Evolutionary conservation across 2,329 filamentous ascomycete genomes (phyloP).

Genomic region (Exutisphaerella laricina): DNA sequence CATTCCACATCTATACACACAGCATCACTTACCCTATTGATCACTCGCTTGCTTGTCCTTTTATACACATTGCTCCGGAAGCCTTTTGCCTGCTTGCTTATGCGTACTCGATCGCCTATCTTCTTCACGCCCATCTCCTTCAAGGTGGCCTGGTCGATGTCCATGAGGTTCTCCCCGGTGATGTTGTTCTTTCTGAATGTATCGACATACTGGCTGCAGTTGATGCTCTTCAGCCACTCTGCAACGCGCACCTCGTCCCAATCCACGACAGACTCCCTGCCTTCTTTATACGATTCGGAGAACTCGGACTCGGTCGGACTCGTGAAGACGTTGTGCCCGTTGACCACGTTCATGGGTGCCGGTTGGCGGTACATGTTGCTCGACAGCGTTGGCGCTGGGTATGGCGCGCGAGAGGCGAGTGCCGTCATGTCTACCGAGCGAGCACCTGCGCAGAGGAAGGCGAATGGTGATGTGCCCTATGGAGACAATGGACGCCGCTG

Average conservation of each 20-base stretch:
- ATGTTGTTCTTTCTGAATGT: conserved; percentile 89
- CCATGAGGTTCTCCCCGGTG: conserved; percentile 91
- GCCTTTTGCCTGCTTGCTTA: conserved; percentile 51
- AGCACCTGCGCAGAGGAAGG: not conserved
- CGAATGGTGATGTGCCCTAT: not conserved
- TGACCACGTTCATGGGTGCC: conserved; percentile 15
- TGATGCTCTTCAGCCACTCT: conserved; percentile 85
- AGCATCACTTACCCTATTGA: conserved; percentile 61
- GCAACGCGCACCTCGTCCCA: conserved; percentile 92
- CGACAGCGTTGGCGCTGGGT: conserved; percentile 47
- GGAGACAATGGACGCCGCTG: conserved; percentile 8
- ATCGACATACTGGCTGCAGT: conserved; percentile 89
- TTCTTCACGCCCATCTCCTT: conserved; percentile 99
- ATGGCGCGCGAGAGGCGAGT: conserved; percentile 69
- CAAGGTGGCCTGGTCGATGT: conserved; percentile 93
- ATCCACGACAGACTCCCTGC: conserved; percentile 38
- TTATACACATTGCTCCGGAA: conserved; percentile 47
- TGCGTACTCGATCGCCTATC: conserved; percentile 88
- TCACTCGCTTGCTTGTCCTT: conserved; percentile 57
- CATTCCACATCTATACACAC: not conserved
- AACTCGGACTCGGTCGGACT: conserved; percentile 93
- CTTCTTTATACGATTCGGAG: conserved; percentile 64
- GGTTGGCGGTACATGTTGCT: conserved; percentile 27
- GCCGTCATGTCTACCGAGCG: conserved; percentile 57
- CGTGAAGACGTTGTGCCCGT: conserved; percentile 49